Percentiles rank a stretch among this genome's conserved stretches.
These are phyloP conservation scores for Mycosphaerella sp. DNA, from an alignment of 2,329 filamentous ascomycete genomes.

Conservation along the genomic window DNA sequence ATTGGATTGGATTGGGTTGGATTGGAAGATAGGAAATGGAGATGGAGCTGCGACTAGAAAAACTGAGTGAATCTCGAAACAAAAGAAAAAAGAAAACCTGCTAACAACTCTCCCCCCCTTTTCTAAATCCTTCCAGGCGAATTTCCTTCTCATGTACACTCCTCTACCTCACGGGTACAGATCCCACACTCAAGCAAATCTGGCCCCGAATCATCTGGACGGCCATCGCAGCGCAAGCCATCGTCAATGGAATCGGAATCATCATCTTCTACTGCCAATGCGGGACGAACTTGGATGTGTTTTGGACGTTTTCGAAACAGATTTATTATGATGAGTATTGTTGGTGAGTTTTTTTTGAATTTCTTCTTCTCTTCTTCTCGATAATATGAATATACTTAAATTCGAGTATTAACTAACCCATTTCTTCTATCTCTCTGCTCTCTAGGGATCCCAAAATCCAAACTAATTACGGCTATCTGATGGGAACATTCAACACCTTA, in stretches of 20 bases:
- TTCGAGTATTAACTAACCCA: no score
- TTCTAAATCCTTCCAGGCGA: no score
- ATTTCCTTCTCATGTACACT: slow-evolving; percentile 28
- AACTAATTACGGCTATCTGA: slow-evolving; percentile 21
- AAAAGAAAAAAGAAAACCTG: no score
- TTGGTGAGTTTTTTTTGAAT: slow-evolving; percentile 6
- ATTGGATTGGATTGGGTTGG: no score
- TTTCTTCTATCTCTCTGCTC: no score
- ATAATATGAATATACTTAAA: no score
- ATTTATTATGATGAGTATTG: slow-evolving; percentile 19
- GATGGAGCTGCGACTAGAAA: no score
- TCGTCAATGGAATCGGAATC: slow-evolving; percentile 25
- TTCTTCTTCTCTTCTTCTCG: no score
- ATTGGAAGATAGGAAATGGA: no score
- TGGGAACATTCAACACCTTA: slow-evolving; percentile 28
- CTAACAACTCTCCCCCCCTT: no score
- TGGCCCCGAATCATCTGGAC: slow-evolving; percentile 26
- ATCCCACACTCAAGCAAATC: slow-evolving; percentile 20
- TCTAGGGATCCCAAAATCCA: slow-evolving; percentile 13
- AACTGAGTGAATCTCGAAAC: no score
- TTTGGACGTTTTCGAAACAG: slow-evolving; percentile 21
- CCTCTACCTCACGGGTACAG: slow-evolving; percentile 27
- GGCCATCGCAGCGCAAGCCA: slow-evolving; percentile 26
- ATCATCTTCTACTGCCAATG: slow-evolving; percentile 27
- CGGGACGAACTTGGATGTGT: slow-evolving; percentile 22